These are phyloP conservation scores for Ramularia collo-cygni DNA, from an alignment of 2,329 filamentous ascomycete species.

Conservation along the genomic window DNA sequence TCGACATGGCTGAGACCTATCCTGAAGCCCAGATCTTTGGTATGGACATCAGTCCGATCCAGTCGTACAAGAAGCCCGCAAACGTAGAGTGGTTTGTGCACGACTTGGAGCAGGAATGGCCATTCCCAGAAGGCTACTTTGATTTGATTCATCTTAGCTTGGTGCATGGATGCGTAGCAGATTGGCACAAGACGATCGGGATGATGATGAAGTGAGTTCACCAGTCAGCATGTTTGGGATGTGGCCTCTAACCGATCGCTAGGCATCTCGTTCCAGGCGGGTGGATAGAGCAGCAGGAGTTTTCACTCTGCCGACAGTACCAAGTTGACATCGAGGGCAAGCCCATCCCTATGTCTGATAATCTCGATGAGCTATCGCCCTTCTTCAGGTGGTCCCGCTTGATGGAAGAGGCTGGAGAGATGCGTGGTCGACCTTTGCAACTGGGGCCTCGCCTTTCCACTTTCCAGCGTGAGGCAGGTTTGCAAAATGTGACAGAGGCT, in stretches of 20 bases:
- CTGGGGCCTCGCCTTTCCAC: constrained; percentile 14
- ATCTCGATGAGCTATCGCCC: constrained; percentile 9
- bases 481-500: constrained; percentile 7
- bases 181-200: constrained; percentile 17
- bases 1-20: constrained; percentile 21
- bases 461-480: constrained; percentile 11
- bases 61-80: constrained; percentile 18
- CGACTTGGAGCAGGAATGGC: constrained; percentile 20
- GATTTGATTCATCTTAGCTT: constrained; percentile 20
- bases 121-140: constrained; percentile 18
- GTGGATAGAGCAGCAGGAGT: constrained; percentile 30
- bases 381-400: constrained; percentile 15
- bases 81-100: constrained; percentile 19
- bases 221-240: too few species aligned
- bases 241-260: too few species aligned
- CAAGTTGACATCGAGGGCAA: constrained; percentile 9
- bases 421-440: constrained; percentile 15
- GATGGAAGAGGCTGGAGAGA: constrained; percentile 15
- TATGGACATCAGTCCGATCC: constrained; percentile 21
- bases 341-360: constrained; percentile 10
- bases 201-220: constrained; percentile 6
- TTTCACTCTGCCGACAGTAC: constrained; percentile 17
- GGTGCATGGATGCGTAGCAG: constrained; percentile 20
- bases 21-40: constrained; percentile 18
- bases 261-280: constrained; percentile 25